Percentiles rank a stretch among this genome's conserved stretches.
Conservation (phyloP, 2,329 filamentous ascomycete species). For the Colletotrichum sp. region DNA sequence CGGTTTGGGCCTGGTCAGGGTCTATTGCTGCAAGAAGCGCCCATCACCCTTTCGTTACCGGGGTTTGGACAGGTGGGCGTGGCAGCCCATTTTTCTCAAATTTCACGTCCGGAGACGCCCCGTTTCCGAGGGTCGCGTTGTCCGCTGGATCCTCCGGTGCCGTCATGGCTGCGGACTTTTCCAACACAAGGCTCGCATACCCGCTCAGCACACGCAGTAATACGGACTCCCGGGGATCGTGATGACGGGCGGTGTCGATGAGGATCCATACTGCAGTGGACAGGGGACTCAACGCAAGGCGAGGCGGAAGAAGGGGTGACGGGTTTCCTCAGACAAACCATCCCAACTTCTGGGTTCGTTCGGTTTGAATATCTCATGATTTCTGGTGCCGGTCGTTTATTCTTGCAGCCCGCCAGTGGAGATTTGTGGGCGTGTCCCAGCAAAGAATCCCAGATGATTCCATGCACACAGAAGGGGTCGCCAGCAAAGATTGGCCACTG, state of each 20-base stretch:
- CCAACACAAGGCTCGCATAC: background rate
- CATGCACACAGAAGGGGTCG: background rate
- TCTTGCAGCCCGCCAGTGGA: background rate
- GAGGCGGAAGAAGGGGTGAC: background rate
- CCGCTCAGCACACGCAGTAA: background rate
- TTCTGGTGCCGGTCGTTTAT: background rate
- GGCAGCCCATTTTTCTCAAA: background rate
- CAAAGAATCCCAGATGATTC: background rate
- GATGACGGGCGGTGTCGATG: background rate
- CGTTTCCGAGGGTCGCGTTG: background rate
- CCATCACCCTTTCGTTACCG: background rate
- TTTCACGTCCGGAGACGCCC: background rate
- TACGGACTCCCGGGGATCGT: background rate
- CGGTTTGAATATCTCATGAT: background rate
- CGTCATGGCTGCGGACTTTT: conserved; percentile 4
- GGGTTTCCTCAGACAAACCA: background rate
- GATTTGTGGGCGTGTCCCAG: background rate
- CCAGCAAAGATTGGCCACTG: background rate
- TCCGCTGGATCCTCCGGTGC: background rate
- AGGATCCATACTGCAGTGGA: background rate
- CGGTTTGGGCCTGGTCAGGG: background rate
- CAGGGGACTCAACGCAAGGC: background rate
- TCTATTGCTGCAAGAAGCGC: background rate
- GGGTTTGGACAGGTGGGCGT: background rate
- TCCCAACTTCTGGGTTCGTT: background rate